These are phyloP conservation scores for Henckelia pumila DNA, from an alignment of 257 asterid genomes.

Conservation along the genomic window DNA sequence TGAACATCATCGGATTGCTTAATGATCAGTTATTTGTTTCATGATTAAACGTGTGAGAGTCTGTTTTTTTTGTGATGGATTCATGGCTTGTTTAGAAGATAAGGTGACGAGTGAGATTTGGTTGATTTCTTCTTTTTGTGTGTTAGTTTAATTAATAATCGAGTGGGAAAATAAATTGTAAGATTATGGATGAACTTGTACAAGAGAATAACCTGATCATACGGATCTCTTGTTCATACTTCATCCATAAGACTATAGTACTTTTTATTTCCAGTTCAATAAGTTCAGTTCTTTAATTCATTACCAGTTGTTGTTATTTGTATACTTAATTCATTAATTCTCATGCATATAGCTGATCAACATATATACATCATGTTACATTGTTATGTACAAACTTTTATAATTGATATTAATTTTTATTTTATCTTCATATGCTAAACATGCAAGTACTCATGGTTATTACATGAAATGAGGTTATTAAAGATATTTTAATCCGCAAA, in stretches of 20 bases:
- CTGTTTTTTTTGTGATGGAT: neutral
- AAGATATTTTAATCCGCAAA: neutral
- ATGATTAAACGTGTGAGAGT: conserved; percentile 18
- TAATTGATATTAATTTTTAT: too few species aligned
- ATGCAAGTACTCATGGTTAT: neutral
- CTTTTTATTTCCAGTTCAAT: neutral
- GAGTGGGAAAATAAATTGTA: conserved; percentile 28
- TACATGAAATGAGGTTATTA: conserved; percentile 8
- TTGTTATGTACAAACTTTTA: too few species aligned
- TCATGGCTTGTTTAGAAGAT: conserved; percentile 24
- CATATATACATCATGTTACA: too few species aligned
- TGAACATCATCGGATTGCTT: too few species aligned
- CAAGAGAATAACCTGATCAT: conserved; percentile 24
- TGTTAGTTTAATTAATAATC: conserved; percentile 19
- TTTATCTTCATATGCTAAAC: too few species aligned
- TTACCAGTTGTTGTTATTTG: conserved; percentile 5
- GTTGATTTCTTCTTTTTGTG: conserved; percentile 5
- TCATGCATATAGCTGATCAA: too few species aligned
- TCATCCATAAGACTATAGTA: neutral
- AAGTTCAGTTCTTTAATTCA: conserved; percentile 19
- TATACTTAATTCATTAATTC: neutral
- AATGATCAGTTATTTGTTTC: conserved; percentile 9
- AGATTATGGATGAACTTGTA: conserved; percentile 20
- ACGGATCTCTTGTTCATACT: neutral
- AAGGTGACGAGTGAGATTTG: conserved; percentile 26